A percentile compares a stretch with the other conserved stretches of the same genome.
Evolutionary conservation across 306 rosid species (phyloP).

Genomic region (Benincasa hispida): DNA sequence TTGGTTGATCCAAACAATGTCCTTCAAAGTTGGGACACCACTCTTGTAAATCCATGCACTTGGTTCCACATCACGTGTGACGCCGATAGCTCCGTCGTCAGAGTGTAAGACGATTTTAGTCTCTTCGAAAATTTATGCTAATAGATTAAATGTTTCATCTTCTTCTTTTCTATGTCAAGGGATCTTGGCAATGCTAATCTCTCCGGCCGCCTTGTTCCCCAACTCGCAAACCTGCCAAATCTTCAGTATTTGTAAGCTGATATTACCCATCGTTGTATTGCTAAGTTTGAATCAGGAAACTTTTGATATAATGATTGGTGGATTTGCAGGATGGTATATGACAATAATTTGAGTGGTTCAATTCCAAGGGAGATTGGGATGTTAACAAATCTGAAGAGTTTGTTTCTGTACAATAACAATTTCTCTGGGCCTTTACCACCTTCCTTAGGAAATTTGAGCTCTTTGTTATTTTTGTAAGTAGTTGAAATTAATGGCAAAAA

Average conservation of each 20-base stretch:
- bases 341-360: slow-evolving; percentile 12
- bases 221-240: slow-evolving; percentile 16
- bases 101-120: slow-evolving; percentile 11
- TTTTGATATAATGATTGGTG: neutral
- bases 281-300: too few relatives aligned
- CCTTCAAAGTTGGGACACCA: slow-evolving; percentile 25
- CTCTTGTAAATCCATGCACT: slow-evolving; percentile 15
- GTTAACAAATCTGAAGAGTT: neutral
- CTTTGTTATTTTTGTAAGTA: slow-evolving; percentile 16
- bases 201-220: slow-evolving; percentile 14
- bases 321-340: slow-evolving; percentile 6
- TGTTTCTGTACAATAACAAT: slow-evolving; percentile 8
- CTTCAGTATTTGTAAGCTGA: slow-evolving; percentile 21
- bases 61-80: slow-evolving; percentile 22
- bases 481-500: neutral
- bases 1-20: slow-evolving; percentile 15
- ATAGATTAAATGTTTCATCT: neutral
- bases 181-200: slow-evolving; percentile 16
- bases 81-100: neutral
- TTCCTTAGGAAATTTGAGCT: slow-evolving; percentile 14
- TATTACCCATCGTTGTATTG: too few relatives aligned
- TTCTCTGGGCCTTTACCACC: slow-evolving; percentile 8
- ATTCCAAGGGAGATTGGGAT: slow-evolving; percentile 18
- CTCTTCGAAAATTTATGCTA: neutral
- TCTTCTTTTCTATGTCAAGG: slow-evolving; percentile 4